Base-by-base conservation (phyloP, 441 rosid species). In the Erodium chrysanthum region DNA sequence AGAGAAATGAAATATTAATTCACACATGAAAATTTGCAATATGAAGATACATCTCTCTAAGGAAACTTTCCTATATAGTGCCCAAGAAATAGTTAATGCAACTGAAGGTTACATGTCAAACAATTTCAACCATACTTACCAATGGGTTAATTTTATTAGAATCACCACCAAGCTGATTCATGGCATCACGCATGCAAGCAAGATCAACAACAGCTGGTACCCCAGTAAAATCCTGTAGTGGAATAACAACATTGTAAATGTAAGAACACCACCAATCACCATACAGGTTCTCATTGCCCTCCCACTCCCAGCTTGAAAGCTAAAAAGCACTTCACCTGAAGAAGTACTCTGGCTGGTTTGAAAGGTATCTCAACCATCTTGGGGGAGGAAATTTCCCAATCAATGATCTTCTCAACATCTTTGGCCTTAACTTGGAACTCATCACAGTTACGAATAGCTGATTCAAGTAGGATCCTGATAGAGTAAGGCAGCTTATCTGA, bases 131-230 rank as follows among this genome's bases (percentile, higher is more conserved):
- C 20, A 31, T 40, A 69, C 86, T 71, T 44, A 82, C 90, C 84
- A 82, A 56, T 6, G 88, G 90, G 54, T 86, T 86, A 67, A 86
- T 86, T 74, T 79, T 81, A 62, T 78, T 74, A 29, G 86, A 81
- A 74, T 86, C 84, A 25, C 88, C 84, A 21, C 86, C 83, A 7
- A 86, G 90, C 66, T 67, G 84, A 66, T 84, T 86, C 88, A 86
- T 86, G 14, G 90, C 90, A 81, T 86, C 90, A 33, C 90, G 75
- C 90, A 86, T 86, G 69, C 86, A 81, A 66, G 90, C 90, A 52
- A 86, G 86, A 80, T 86, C 90, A 68, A 86, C 90, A 74, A 86
- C 90, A 65, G 88, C 90, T 66, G 90, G 90, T 17, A 86, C 90
- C 67, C 90, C 90, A 48, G 87, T 86, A 73, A 84, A 81, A 77